These are phyloP conservation scores for Prunus persica DNA, from an alignment of 306 rosid genomes.

Conservation along the genomic window DNA sequence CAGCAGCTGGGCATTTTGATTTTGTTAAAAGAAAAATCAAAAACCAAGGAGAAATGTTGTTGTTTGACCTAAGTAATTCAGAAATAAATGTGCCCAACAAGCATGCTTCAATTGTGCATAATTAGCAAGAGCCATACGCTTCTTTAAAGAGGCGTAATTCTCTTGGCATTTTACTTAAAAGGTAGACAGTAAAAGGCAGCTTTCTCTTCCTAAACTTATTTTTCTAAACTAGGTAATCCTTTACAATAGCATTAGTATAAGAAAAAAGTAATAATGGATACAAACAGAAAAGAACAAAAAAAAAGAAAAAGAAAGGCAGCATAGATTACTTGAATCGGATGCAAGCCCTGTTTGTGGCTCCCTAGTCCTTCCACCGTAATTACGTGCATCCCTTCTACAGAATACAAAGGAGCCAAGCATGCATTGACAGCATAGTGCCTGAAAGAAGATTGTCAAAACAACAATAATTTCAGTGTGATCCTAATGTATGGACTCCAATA, in stretches of 20 bases:
- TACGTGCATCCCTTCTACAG: constrained; percentile 96
- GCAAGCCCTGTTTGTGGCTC: constrained; percentile 70
- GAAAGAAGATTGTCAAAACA: constrained; percentile 25
- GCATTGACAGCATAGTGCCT: constrained; percentile 94
- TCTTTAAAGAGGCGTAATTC: not conserved
- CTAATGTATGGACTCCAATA: not conserved
- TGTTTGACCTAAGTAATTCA: not conserved
- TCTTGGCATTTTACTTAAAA: not conserved
- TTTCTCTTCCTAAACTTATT: not conserved
- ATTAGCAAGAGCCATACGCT: too few relatives aligned
- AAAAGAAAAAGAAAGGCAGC: not conserved
- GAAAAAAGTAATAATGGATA: not conserved
- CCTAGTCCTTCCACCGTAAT: constrained; percentile 95
- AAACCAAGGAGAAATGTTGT: not conserved
- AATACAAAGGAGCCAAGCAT: constrained; percentile 91
- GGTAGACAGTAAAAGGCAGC: not conserved
- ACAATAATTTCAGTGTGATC: constrained; percentile 19
- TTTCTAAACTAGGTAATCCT: not conserved
- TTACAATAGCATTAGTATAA: not conserved
- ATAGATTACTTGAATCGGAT: constrained; percentile 76
- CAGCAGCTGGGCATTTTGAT: not conserved
- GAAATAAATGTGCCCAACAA: not conserved
- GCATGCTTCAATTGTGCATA: too few relatives aligned
- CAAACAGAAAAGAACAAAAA: too few relatives aligned
- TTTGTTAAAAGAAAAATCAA: not conserved